Base-by-base conservation (phyloP, 768 basidiomycete species). In the Leucocoprinus sp. region DNA sequence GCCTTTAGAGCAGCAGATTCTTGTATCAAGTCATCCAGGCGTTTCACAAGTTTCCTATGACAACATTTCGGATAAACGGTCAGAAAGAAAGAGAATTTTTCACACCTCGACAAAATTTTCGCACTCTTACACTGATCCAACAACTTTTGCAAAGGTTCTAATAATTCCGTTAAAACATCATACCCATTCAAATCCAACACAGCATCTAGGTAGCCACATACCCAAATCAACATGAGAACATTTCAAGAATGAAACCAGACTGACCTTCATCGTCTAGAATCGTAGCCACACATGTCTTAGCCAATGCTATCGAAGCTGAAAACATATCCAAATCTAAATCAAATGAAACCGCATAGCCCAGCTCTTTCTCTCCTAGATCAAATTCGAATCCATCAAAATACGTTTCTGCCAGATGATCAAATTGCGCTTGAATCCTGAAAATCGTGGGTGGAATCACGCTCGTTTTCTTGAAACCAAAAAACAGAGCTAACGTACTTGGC, bases 291-390 rank as follows among this genome's bases (percentile, higher is more conserved):
- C 85, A 82, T 4, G 93, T 93, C 70, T 92, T 90, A 31, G 87
- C 81, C 49, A 95, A 75, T 1, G 90, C 90, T 37, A 97, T 79
- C 1, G 93, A 89, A 7, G 92, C 93, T 15, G 89, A 79, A 61
- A 97, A 93, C 62, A 88, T 86, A 59, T 99, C 95, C 6, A 98
- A 71, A 61, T 99, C 96, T 52, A 80, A 76, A 57, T 99, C 95
- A 52, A 95, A 82, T 8, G 84, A 76, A 19, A 80, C 64, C 1
- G 84, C 78, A 56, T 87, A 83, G 1, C 87, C 89, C 23, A 95
- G 69, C 61, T 96, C 91, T 18, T 86, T 77, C 64, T 98, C 95
- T 8, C 83, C 91, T 19, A 95, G 64, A 60, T 97, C 96, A 42
- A 82, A 76, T n/a, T 89, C 84, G 52, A 82, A 84, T 14, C 76